Base-by-base conservation (phyloP, 495 filamentous ascomycete species). In the Podospora fimiseda region DNA sequence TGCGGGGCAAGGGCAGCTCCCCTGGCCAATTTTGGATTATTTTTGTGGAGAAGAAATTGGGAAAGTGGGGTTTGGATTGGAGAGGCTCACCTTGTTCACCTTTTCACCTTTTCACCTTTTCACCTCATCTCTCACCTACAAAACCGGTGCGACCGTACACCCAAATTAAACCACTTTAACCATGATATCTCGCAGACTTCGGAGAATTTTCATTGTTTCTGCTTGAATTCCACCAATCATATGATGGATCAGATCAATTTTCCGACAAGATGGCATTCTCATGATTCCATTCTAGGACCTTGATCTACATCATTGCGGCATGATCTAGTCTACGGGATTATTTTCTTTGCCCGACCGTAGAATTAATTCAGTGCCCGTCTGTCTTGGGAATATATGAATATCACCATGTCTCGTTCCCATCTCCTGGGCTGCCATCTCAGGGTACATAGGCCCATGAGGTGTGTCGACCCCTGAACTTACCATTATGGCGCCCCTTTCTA, bases 1-100 rank as follows among this genome's bases (percentile, higher is more conserved):
- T 54, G 58, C 58, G 58, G 58, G 58, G 58, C 53, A 57, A 54
- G 58, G 58, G 58, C 53, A 57, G 13, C 37, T 45, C 20, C 22
- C 37, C n/a, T 20, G 52, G 23, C 9, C 43, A 44, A 53, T 55
- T 57, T 58, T 55, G 20, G 55, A 53, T 39, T 21, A 18, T 38
- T 53, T 55, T 51, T 61, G 59, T 61, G 59, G 59, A 49, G 59
- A 52, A 49, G 9, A n/a, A 6, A 1, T 44, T 0, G 6, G 19
- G 13, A 30, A 51, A 22, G 21, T 20, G 44, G 38, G 36, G 13
- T 19, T 20, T 39, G 13, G 7, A 18, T 22, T 27, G 15, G 43
- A 14, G 11, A 23, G 51, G 33, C 24, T 15, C 33, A 15, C n/a
- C 18, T 37, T 2, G 22, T 8, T 15, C 18, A 24, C 36, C 40